A percentile compares a stretch with the other conserved stretches of the same genome.
phyloP scores from a whole-genome alignment of 73 alveolate species.

The Stentor coeruleus region DNA sequence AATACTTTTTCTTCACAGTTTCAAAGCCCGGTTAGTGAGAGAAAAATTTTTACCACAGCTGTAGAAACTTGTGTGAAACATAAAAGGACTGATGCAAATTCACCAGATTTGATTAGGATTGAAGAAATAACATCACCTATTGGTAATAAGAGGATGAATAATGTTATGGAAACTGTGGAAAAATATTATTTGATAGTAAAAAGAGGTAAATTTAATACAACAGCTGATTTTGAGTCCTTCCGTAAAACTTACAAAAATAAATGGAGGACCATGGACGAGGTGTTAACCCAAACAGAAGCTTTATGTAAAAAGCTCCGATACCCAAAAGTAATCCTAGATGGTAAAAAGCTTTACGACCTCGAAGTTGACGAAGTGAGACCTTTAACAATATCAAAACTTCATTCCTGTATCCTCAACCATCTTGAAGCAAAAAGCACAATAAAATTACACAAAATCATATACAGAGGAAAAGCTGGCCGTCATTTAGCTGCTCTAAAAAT shows the following conservation, averaged over 20 bases:
- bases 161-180: not conserved
- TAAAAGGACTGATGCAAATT: not conserved
- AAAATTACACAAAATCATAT: slow-evolving; percentile 56
- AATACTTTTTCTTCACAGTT: not conserved
- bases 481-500: slow-evolving; percentile 60
- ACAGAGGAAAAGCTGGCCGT: slow-evolving; percentile 65
- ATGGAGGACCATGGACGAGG: slow-evolving; percentile 63
- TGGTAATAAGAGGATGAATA: not conserved
- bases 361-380: not conserved
- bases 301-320: slow-evolving; percentile 37
- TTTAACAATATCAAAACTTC: not conserved
- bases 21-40: not conserved
- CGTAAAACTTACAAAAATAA: slow-evolving; percentile 51
- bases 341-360: slow-evolving; percentile 38
- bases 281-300: slow-evolving; percentile 42
- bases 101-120: not conserved
- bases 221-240: slow-evolving; percentile 50
- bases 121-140: not conserved
- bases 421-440: slow-evolving; percentile 47
- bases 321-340: slow-evolving; percentile 54
- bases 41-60: not conserved
- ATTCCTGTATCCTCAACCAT: slow-evolving; percentile 52
- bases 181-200: slow-evolving; percentile 43
- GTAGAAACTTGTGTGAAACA: not conserved
- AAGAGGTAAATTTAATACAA: slow-evolving; percentile 42